phyloP scores from a whole-genome alignment of 305 asterid species.

The Fraxinus baroniana region DNA sequence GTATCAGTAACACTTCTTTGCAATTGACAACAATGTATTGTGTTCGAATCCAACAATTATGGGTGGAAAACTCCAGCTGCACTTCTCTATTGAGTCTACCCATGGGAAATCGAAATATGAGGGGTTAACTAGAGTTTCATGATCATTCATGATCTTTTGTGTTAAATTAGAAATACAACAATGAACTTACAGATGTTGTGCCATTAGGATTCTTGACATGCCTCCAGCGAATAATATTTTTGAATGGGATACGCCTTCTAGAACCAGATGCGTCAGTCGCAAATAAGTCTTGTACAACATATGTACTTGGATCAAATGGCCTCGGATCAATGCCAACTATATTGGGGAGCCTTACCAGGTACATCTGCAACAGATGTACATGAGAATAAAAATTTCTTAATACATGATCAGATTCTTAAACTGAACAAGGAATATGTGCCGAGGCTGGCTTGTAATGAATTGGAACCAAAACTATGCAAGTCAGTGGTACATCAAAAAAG shows the following conservation, averaged over 20 bases:
- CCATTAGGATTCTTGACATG: slow-evolving; percentile 45
- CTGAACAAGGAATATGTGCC: neutral
- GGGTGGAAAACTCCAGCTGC: neutral
- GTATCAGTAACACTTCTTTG: neutral
- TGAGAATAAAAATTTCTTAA: too few species aligned
- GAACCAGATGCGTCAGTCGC: slow-evolving; percentile 53
- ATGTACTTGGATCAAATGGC: slow-evolving; percentile 51
- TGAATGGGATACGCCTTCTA: slow-evolving; percentile 42
- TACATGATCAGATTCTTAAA: neutral
- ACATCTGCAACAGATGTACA: slow-evolving; percentile 41
- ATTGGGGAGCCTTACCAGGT: slow-evolving; percentile 49
- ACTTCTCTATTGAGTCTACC: too few species aligned
- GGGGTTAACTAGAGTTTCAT: neutral
- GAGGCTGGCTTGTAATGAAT: neutral
- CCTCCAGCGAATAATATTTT: slow-evolving; percentile 55
- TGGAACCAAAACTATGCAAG: neutral
- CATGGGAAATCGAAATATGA: neutral
- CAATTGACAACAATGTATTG: neutral
- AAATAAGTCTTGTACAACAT: slow-evolving; percentile 44
- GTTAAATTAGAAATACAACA: neutral
- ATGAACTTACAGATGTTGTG: slow-evolving; percentile 43
- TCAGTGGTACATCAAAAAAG: neutral
- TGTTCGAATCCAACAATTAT: neutral
- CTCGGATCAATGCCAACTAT: slow-evolving; percentile 50
- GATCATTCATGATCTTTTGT: neutral